Conservation (phyloP, 768 basidiomycete genomes). For the Exidia glandulosa region DNA sequence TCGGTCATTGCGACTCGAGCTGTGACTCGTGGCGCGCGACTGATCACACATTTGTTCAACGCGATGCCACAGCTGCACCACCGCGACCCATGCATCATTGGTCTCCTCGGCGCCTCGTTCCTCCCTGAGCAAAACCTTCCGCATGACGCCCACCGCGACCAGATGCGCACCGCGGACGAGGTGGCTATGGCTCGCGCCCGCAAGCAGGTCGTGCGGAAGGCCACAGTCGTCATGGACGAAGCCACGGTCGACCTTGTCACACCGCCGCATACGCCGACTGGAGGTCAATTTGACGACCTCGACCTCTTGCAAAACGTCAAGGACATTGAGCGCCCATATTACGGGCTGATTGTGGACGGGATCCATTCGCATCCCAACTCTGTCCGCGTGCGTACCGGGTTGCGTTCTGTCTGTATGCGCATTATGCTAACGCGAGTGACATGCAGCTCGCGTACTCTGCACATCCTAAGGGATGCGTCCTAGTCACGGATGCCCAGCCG, state of each 20-base stretch:
- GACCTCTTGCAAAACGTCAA: not conserved
- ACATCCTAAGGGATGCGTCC: constrained; percentile 74
- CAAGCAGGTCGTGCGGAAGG: constrained; percentile 5
- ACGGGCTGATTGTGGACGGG: constrained; percentile 84
- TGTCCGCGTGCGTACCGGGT: constrained; percentile 48
- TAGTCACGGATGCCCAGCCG: constrained; percentile 76
- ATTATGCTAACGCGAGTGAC: not conserved
- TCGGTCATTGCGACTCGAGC: constrained; percentile 64
- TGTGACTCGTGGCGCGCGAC: constrained; percentile 59
- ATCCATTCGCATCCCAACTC: constrained; percentile 87
- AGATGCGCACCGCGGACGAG: not conserved
- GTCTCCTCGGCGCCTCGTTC: constrained; percentile 62
- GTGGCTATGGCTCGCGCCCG: not conserved
- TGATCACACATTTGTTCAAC: constrained; percentile 89
- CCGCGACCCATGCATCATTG: constrained; percentile 85
- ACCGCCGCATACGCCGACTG: constrained; percentile 41
- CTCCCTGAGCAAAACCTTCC: not conserved
- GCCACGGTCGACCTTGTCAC: constrained; percentile 50
- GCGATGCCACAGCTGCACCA: constrained; percentile 88
- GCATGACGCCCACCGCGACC: not conserved
- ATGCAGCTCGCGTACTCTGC: constrained; percentile 69
- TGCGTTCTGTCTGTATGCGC: not conserved
- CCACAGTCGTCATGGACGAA: constrained; percentile 33
- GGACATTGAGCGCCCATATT: constrained; percentile 60
- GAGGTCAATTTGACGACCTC: not conserved